Base-by-base conservation (phyloP, 108 stramenopile genomes). In the Pseudonitzschia delicatissima region DNA sequence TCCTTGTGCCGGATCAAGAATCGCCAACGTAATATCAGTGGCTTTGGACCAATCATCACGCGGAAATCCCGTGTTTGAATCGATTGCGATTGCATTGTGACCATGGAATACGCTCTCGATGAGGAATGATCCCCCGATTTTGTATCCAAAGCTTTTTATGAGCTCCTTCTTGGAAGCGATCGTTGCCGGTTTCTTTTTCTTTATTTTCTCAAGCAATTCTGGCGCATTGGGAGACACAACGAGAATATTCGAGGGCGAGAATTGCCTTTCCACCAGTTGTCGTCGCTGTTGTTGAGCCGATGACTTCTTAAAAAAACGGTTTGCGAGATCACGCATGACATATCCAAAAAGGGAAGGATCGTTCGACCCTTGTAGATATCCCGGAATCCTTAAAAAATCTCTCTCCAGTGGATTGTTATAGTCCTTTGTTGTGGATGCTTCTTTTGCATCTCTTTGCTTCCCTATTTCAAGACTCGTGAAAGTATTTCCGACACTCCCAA, bases 301-400 rank as follows among this genome's bases (percentile, higher is more conserved):
- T 21, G 21, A 2, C 5, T n/a, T n/a, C 1, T n/a, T 32, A 25
- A 57, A 44, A n/a, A 68, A 68, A 36, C 67, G 67, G 44, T 58
- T 57, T 2, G 53, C 33, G 15, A 68, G 33, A 45, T 68, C 67
- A 39, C 67, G 36, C 36, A 57, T 31, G n/a, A 68, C 67, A 44
- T 45, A 68, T 40, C 67, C 67, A 45, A 57, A 68, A 28, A 57
- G 37, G 15, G 67, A 53, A 4, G 42, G 27, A 7, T 58, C 15
- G 25, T 26, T 52, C 27, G 51, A 68, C 4, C 42, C 67, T 57
- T 11, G 3, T 4, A 68, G n/a, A 28, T 68, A 68, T 15, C 52
- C 50, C 12, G 67, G 67, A 20, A 68, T 58, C 42, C 67, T 51
- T 31, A 5, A 31, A 2, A 33, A 12, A 66, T 51, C 4, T n/a